Conservation (phyloP, 1,284 basidiomycete species). For the Pterulicium gracile region DNA sequence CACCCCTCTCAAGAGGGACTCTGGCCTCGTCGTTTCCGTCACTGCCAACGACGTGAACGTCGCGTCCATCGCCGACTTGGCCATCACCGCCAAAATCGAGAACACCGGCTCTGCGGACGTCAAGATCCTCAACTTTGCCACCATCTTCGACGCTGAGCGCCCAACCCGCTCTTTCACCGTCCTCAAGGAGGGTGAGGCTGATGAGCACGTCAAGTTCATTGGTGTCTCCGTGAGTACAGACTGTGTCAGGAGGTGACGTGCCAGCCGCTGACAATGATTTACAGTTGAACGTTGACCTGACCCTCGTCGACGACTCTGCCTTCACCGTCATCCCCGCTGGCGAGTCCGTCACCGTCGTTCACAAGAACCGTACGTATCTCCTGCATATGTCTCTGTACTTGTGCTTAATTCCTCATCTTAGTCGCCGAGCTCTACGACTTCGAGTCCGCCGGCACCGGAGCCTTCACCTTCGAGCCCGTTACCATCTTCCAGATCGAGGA, state of each 20-base stretch:
- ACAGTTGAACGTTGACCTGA: neutral
- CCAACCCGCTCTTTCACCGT: constrained; percentile 34
- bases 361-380: constrained; percentile 11
- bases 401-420: constrained; percentile 18
- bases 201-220: constrained; percentile 24
- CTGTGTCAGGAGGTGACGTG: neutral
- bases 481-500: constrained; percentile 9
- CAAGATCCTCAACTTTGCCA: constrained; percentile 30
- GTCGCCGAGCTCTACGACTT: constrained; percentile 10
- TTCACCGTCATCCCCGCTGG: constrained; percentile 29
- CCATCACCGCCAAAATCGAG: constrained; percentile 26
- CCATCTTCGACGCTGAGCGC: constrained; percentile 30
- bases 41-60: constrained; percentile 20
- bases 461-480: constrained; percentile 9
- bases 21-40: constrained; percentile 21
- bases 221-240: constrained; percentile 25
- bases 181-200: constrained; percentile 21
- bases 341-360: constrained; percentile 25
- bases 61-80: constrained; percentile 26
- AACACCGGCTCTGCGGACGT: constrained; percentile 26
- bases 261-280: neutral
- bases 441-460: constrained; percentile 8
- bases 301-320: constrained; percentile 22
- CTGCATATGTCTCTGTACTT: neutral
- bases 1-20: constrained; percentile 20